Evolutionary conservation across 345 rosid genomes (phyloP).

Genomic region (Syzygium oleosum): DNA sequence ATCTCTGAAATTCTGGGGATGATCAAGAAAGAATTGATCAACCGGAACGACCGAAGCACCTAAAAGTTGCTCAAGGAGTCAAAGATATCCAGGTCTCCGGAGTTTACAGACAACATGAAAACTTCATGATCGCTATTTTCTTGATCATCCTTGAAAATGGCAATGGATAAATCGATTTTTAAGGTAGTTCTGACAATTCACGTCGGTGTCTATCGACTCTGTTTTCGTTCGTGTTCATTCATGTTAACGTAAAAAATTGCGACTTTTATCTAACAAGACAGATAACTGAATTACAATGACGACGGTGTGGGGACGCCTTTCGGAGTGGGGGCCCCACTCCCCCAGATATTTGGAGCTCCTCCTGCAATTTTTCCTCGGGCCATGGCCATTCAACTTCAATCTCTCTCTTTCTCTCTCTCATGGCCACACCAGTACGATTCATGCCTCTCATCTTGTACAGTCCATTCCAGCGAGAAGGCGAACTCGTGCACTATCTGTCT

Average conservation of each 20-base stretch:
- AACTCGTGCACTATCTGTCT: not conserved
- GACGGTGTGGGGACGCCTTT: not conserved
- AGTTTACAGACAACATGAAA: not conserved
- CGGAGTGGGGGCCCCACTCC: not conserved
- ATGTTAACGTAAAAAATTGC: not conserved
- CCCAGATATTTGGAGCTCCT: not conserved
- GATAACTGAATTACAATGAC: not conserved
- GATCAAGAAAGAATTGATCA: conserved; percentile 41
- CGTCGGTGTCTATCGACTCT: not conserved
- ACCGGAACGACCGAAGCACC: not conserved
- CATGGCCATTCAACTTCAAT: not conserved
- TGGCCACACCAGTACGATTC: not conserved
- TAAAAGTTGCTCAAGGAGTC: not conserved
- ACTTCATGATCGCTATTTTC: not conserved
- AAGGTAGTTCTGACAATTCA: not conserved
- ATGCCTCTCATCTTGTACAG: not conserved
- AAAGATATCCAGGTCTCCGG: not conserved
- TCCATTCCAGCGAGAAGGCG: not conserved
- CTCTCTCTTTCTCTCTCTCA: not conserved
- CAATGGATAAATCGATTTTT: not conserved
- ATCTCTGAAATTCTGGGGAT: conserved; percentile 36
- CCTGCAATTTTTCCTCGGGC: not conserved
- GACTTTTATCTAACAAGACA: not conserved
- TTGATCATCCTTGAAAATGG: not conserved
- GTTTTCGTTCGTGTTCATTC: not conserved